Percentiles rank a stretch among this genome's conserved stretches.
Evolutionary conservation across 306 rosid genomes (phyloP).

Genomic region (Citrullus mucosospermus): DNA sequence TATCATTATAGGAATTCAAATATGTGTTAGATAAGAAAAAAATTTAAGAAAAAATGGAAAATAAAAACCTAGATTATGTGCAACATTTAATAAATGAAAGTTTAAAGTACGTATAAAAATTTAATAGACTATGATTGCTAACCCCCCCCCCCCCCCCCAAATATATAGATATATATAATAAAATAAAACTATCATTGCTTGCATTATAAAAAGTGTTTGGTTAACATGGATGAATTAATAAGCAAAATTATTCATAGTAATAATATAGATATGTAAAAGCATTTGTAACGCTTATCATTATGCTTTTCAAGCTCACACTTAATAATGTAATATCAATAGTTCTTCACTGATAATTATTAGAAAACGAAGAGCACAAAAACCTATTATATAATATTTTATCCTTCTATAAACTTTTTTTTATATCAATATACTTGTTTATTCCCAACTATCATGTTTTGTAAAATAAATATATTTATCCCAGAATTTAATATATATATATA

Average conservation of each 20-base stretch:
- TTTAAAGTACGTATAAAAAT: neutral
- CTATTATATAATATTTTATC: neutral
- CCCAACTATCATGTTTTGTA: no score
- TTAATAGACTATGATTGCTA: neutral
- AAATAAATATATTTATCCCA: no score
- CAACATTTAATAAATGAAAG: neutral
- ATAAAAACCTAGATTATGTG: neutral
- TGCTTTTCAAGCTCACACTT: neutral
- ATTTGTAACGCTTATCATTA: neutral
- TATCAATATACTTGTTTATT: no score
- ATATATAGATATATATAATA: no score
- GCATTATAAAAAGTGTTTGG: neutral
- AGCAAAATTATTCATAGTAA: neutral
- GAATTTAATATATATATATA: no score
- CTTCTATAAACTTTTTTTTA: no score
- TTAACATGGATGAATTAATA: slow-evolving; percentile 9
- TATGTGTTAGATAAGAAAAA: neutral
- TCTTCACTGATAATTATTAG: neutral
- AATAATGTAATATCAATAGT: neutral
- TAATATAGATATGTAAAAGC: neutral
- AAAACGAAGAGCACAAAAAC: neutral
- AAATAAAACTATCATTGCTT: neutral
- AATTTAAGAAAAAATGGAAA: neutral
- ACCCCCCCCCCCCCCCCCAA: neutral
- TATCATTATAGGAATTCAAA: neutral